These are phyloP conservation scores for Sutorius eximius DNA, from an alignment of 1,284 basidiomycete genomes.

Conservation along the genomic window DNA sequence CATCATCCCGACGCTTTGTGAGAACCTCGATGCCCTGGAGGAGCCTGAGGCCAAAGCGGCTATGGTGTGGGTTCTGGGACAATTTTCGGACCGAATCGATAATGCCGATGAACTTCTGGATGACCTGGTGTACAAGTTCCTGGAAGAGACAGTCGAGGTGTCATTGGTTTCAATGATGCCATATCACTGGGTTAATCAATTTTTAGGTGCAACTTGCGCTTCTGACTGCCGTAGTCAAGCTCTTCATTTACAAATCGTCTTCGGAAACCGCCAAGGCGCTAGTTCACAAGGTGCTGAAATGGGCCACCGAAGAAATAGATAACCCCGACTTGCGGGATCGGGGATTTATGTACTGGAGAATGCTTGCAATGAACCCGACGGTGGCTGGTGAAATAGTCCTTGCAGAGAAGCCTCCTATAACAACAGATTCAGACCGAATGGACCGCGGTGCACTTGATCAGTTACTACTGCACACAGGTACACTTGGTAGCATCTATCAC, in stretches of 20 bases:
- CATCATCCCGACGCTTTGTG: constrained; percentile 90
- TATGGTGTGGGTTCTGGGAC: constrained; percentile 98
- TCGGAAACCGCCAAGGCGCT: constrained; percentile 87
- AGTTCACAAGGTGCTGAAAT: constrained; percentile 94
- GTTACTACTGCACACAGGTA: constrained; percentile 77
- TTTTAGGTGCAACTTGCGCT: constrained; percentile 91
- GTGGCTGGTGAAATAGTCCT: constrained; percentile 92
- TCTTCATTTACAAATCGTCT: constrained; percentile 89
- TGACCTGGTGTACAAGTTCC: constrained; percentile 87
- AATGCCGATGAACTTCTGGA: constrained; percentile 95
- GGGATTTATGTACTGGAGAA: constrained; percentile 99
- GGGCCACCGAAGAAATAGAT: constrained; percentile 96
- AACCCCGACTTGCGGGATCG: constrained; percentile 96
- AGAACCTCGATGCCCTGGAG: constrained; percentile 89
- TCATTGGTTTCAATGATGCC: constrained; percentile 1
- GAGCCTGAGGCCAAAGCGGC: constrained; percentile 96
- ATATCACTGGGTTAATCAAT: not conserved
- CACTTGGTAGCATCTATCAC: constrained; percentile 85
- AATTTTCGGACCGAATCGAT: constrained; percentile 95
- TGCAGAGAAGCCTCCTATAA: constrained; percentile 92
- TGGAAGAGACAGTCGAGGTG: constrained; percentile 92
- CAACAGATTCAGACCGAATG: constrained; percentile 98
- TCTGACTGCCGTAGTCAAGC: constrained; percentile 93
- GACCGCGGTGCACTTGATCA: constrained; percentile 94
- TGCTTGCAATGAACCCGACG: constrained; percentile 91